Base-by-base conservation (phyloP, 2,329 filamentous ascomycete genomes). In the Ophiostoma pallidulum region DNA sequence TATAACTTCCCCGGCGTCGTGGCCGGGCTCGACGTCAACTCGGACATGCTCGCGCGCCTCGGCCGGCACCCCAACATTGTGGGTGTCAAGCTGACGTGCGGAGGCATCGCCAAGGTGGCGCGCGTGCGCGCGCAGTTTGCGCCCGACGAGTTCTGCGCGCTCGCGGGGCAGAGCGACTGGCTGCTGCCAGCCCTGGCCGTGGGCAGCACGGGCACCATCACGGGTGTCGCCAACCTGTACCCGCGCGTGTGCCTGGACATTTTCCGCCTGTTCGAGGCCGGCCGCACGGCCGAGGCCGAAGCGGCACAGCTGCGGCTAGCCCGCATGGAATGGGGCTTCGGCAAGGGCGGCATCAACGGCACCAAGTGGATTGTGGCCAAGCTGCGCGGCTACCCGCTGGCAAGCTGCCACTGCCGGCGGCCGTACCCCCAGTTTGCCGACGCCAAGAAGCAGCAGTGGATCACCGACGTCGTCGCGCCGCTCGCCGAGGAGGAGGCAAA, bases 1-100 rank as follows among this genome's bases (percentile, higher is more conserved):
- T 86, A 86, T 69, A 86, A 86, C 64, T 86, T 81, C 67, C 82
- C 82, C 2, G 78, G 71, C 5, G 80, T 83, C 4, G 78, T 74
- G 20, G 74, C 79, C 12, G 82, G 83, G 4, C 67, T 86, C 9
- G 82, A 86, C 56, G 68, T 86, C 38, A 77, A 79, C 58, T 84
- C 78, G 0, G 80, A 84, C 52, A 73, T 77, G 56, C 78, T 86
- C 53, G 66, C 73, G 3, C 64, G 67, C 0, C 66, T 85, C 4
- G 72, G 74, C 12, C 63, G 70, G 50, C 76, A 82, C 59, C 64
- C 70, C 36, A 84, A 84, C 54, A 82, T 86, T 54, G 76, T 84
- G 43, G 82, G 80, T 26, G 77, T 80, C 45, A 86, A 86, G 66
- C 66, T 86, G 47, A 86, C 82, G 3, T 86, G 83, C 58, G 83